Evolutionary conservation across 495 filamentous ascomycete genomes (phyloP).

Genomic region (Immersiella caudata): DNA sequence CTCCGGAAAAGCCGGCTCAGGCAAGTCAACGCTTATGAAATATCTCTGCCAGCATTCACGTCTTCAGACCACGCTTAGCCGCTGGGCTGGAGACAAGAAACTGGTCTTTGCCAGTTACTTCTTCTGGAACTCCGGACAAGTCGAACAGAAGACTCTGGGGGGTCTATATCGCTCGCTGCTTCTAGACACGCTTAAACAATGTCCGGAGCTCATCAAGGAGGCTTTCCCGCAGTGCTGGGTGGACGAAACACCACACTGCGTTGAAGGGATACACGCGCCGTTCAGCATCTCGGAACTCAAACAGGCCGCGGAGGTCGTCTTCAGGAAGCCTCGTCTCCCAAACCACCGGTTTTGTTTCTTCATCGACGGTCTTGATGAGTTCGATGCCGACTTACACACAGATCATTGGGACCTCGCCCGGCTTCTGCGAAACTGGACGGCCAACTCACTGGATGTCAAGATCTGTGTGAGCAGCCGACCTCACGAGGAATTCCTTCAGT

Average conservation of each 20-base stretch:
- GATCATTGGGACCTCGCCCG: not conserved
- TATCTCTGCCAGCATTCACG: not conserved
- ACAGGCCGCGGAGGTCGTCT: too few species aligned
- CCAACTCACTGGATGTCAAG: not conserved
- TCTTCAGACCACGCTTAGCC: not conserved
- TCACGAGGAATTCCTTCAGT: not conserved
- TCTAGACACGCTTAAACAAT: too few species aligned
- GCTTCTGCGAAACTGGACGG: not conserved
- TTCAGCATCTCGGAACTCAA: too few species aligned
- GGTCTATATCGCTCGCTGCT: too few species aligned
- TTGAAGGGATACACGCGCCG: too few species aligned
- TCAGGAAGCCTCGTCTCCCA: not conserved
- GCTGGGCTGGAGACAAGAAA: not conserved
- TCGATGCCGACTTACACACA: not conserved
- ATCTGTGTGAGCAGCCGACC: not conserved
- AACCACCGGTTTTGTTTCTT: not conserved
- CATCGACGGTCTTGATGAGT: conserved; percentile 5
- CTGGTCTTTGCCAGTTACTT: not conserved
- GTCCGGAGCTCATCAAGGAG: too few species aligned
- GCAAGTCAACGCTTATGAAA: not conserved
- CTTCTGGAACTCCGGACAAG: not conserved
- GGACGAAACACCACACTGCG: too few species aligned
- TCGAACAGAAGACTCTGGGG: not conserved
- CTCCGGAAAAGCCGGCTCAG: not conserved
- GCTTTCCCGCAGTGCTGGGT: too few species aligned